These are phyloP conservation scores for Astraeus odoratus DNA, from an alignment of 768 basidiomycete species.

Conservation along the genomic window DNA sequence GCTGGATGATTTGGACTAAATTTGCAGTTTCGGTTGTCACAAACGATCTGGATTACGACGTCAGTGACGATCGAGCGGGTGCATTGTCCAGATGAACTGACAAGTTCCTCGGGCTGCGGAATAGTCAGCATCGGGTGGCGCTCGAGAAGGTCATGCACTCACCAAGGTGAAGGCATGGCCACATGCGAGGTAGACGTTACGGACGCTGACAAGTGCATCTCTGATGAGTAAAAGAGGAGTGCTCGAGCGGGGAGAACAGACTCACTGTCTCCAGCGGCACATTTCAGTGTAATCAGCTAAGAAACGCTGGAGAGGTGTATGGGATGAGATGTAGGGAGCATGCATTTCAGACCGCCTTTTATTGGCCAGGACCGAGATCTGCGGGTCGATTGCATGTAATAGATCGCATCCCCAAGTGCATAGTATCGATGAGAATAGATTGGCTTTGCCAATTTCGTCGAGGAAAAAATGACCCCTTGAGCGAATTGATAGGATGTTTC, in stretches of 20 bases:
- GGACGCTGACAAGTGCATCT: conserved; percentile 27
- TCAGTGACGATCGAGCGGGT: conserved; percentile 6
- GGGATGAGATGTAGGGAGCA: conserved; percentile 7
- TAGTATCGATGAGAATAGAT: conserved; percentile 18
- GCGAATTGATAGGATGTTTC: conserved; percentile 31
- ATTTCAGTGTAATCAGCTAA: conserved; percentile 23
- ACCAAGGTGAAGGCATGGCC: conserved; percentile 41
- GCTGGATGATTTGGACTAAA: conserved; percentile 49
- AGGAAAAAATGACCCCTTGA: conserved; percentile 22
- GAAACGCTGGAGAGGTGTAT: neutral
- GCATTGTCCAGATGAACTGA: conserved; percentile 8
- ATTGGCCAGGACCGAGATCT: conserved; percentile 23
- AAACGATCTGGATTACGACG: conserved; percentile 33
- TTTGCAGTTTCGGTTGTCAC: conserved; percentile 40
- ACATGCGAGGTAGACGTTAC: conserved; percentile 42
- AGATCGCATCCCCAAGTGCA: neutral
- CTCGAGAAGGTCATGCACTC: conserved; percentile 9
- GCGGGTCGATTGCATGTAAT: conserved; percentile 12
- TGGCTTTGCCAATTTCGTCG: conserved; percentile 19
- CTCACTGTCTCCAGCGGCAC: conserved; percentile 53
- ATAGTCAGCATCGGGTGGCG: conserved; percentile 5
- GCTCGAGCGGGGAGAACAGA: conserved; percentile 3
- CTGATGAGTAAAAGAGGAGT: neutral
- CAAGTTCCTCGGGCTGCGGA: conserved; percentile 33
- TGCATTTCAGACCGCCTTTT: conserved; percentile 16